phyloP scores from a whole-genome alignment of 1,284 basidiomycete genomes.

The Apiotrichum porosum region DNA sequence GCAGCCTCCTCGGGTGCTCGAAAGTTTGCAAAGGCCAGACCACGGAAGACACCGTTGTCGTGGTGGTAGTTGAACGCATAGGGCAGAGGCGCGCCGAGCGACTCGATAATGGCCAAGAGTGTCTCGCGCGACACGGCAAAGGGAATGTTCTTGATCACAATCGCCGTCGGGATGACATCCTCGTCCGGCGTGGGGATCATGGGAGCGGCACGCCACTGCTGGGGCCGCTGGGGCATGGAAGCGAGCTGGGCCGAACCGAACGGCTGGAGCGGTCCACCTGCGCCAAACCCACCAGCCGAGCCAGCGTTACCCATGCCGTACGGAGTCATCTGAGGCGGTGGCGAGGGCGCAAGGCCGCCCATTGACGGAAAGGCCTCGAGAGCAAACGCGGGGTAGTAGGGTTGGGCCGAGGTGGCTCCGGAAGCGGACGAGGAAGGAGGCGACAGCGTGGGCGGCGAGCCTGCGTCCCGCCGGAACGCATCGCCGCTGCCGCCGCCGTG shows the following conservation, averaged over 20 bases:
- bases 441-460: conserved; percentile 38
- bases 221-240: conserved; percentile 11
- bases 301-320: conserved; percentile 21
- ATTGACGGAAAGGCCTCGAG: conserved; percentile 22
- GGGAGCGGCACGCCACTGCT: conserved; percentile 2
- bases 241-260: conserved; percentile 30
- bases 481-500: too few relatives aligned
- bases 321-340: conserved; percentile 29
- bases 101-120: conserved; percentile 92
- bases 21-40: conserved; percentile 98
- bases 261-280: conserved; percentile 22
- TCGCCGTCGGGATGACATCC: conserved; percentile 96
- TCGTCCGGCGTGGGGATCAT: conserved; percentile 51
- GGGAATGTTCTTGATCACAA: conserved; percentile 99
- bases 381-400: conserved; percentile 14
- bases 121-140: conserved; percentile 97
- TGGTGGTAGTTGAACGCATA: conserved; percentile 99
- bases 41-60: conserved; percentile 93
- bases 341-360: conserved; percentile 40
- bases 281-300: conserved; percentile 22
- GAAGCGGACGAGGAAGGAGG: conserved; percentile 40
- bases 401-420: conserved; percentile 18
- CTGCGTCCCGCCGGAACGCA: conserved; percentile 30
- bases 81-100: conserved; percentile 90
- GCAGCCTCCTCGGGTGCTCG: conserved; percentile 85